Conservation (phyloP, 495 filamentous ascomycete species). For the Aspergillus steynii region DNA sequence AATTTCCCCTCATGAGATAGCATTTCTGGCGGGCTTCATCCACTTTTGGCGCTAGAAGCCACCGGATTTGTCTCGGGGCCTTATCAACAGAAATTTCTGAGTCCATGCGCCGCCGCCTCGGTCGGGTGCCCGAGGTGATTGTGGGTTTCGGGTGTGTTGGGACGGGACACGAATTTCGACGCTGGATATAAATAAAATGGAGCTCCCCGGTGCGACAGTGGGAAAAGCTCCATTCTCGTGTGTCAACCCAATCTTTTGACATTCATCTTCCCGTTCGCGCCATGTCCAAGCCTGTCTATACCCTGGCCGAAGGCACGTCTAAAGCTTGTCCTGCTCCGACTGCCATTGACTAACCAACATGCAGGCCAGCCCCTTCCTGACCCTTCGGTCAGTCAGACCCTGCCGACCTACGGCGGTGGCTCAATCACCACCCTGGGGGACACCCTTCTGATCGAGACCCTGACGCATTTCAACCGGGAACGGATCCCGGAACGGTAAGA, state of each 20-base stretch:
- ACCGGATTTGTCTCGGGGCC: neutral
- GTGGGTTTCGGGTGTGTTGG: neutral
- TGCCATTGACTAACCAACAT: neutral
- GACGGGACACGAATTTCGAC: neutral
- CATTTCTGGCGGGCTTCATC: neutral
- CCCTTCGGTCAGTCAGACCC: slow-evolving; percentile 28
- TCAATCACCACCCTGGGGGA: slow-evolving; percentile 28
- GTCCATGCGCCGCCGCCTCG: neutral
- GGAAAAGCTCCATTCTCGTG: neutral
- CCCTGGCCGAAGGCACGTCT: slow-evolving; percentile 19
- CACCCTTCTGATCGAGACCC: slow-evolving; percentile 30
- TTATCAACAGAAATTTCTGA: neutral
- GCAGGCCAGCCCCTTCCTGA: slow-evolving; percentile 31
- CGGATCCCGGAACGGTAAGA: slow-evolving; percentile 43
- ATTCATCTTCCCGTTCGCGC: neutral
- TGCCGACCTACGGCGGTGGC: slow-evolving; percentile 31
- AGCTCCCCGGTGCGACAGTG: neutral
- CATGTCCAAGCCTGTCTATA: slow-evolving; percentile 13
- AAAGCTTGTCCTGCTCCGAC: neutral
- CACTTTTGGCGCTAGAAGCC: neutral
- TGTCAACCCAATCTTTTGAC: neutral
- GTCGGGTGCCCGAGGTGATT: neutral
- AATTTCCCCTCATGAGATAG: slow-evolving; percentile 1
- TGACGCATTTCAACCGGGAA: slow-evolving; percentile 62
- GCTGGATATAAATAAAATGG: neutral